Conservation (phyloP, 1,284 basidiomycete genomes). For the Volvariella volvacea region DNA sequence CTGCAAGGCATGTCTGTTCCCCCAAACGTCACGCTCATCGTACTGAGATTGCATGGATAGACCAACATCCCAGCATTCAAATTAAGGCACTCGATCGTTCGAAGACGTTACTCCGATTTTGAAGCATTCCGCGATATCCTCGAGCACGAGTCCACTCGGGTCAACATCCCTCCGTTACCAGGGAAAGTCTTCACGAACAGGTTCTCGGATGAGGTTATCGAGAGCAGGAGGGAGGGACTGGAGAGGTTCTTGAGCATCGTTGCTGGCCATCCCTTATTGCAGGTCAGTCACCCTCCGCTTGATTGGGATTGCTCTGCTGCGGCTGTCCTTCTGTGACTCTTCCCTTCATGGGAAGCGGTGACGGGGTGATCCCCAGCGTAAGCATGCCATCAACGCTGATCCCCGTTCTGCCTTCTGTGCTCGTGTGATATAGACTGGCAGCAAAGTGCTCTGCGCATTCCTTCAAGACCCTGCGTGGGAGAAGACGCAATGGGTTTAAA, state of each 20-base stretch:
- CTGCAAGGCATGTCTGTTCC: conserved; percentile 70
- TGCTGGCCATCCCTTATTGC: conserved; percentile 92
- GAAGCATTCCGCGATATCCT: conserved; percentile 98
- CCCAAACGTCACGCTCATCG: background rate
- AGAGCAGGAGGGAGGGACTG: conserved; percentile 84
- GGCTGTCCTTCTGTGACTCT: background rate
- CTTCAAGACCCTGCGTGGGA: conserved; percentile 89
- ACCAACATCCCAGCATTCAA: conserved; percentile 99
- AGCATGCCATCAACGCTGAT: too few species aligned
- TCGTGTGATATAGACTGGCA: conserved; percentile 70
- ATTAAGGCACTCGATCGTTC: conserved; percentile 88
- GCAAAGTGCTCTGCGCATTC: conserved; percentile 96
- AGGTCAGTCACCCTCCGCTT: conserved; percentile 47
- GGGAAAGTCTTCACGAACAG: conserved; percentile 96
- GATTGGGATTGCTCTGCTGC: background rate
- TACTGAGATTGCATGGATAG: conserved; percentile 35
- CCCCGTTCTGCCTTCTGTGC: background rate
- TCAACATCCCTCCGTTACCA: conserved; percentile 95
- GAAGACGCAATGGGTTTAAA: conserved; percentile 68
- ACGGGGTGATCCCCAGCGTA: too few species aligned
- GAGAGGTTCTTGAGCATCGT: conserved; percentile 96
- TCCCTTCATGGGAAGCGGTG: too few species aligned
- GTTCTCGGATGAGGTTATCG: conserved; percentile 98
- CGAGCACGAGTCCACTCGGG: conserved; percentile 93
- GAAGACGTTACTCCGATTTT: conserved; percentile 96